Evolutionary conservation across 2,329 filamentous ascomycete genomes (phyloP).

Genomic region (Parastagonospora avenae): DNA sequence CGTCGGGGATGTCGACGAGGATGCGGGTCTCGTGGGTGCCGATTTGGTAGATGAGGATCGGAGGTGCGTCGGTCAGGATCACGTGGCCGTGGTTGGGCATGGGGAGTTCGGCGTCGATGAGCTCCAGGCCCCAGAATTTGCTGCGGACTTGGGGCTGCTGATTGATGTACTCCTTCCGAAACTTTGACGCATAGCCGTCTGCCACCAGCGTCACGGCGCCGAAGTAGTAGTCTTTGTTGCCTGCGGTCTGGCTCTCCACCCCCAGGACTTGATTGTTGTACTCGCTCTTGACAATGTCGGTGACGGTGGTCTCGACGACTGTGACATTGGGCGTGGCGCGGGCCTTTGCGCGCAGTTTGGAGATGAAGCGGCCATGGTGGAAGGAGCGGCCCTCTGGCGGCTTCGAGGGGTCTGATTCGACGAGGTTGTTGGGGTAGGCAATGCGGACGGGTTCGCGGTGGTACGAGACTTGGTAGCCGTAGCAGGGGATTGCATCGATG

Average conservation of each 20-base stretch:
- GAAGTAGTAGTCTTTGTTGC: slow-evolving; percentile 75
- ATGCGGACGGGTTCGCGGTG: slow-evolving; percentile 74
- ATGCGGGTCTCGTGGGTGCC: slow-evolving; percentile 91
- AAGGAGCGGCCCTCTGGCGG: slow-evolving; percentile 77
- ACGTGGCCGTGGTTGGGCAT: slow-evolving; percentile 82
- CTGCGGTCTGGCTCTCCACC: slow-evolving; percentile 74
- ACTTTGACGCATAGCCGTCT: slow-evolving; percentile 91
- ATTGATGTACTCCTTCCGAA: slow-evolving; percentile 78
- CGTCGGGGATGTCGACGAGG: slow-evolving; percentile 83
- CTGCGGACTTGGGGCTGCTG: slow-evolving; percentile 73
- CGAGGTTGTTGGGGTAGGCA: slow-evolving; percentile 72
- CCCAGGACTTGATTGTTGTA: slow-evolving; percentile 76
- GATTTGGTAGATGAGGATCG: slow-evolving; percentile 95
- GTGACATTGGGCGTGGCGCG: slow-evolving; percentile 80
- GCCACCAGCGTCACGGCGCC: slow-evolving; percentile 85
- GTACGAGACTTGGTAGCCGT: slow-evolving; percentile 89
- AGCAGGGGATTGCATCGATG: slow-evolving; percentile 83
- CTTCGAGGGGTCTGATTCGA: slow-evolving; percentile 36
- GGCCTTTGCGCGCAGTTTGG: slow-evolving; percentile 77
- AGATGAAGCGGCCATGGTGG: slow-evolving; percentile 94
- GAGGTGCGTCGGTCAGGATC: slow-evolving; percentile 75
- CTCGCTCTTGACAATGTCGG: slow-evolving; percentile 72
- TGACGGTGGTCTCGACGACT: slow-evolving; percentile 87
- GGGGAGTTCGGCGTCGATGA: slow-evolving; percentile 84
- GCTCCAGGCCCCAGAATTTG: slow-evolving; percentile 92